phyloP scores from a whole-genome alignment of 495 filamentous ascomycete genomes.

The Oleoguttula mirabilis region DNA sequence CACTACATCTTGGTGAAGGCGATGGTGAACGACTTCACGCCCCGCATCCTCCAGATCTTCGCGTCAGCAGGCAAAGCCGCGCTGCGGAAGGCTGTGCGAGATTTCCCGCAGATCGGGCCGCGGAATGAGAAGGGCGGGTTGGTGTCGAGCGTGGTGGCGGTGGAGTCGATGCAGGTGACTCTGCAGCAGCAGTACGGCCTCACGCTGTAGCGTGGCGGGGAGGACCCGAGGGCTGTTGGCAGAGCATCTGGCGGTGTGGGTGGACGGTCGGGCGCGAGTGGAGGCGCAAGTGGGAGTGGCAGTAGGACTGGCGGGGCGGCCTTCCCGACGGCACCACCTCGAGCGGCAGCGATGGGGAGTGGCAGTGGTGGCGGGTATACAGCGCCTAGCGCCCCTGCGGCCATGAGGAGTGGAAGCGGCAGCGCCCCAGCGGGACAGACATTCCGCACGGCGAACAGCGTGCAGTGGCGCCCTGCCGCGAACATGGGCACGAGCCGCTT shows the following conservation, averaged over 20 bases:
- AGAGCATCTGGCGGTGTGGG: not conserved
- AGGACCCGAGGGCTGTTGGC: not conserved
- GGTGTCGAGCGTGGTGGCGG: constrained; percentile 6
- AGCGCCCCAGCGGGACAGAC: not conserved
- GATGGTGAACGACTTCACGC: constrained; percentile 59
- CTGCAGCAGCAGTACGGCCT: constrained; percentile 3
- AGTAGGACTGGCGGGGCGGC: too few species aligned
- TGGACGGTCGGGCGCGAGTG: too few species aligned
- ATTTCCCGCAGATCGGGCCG: constrained; percentile 48
- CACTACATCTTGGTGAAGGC: constrained; percentile 68
- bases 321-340: too few species aligned
- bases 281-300: too few species aligned
- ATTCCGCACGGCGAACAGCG: not conserved
- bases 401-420: not conserved
- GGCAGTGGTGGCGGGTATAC: not conserved
- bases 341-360: not conserved
- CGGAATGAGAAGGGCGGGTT: constrained; percentile 23
- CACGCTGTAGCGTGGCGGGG: constrained; percentile 3
- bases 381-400: not conserved
- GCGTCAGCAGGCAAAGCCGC: constrained; percentile 56
- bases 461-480: not conserved
- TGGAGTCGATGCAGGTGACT: constrained; percentile 6
- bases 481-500: too few species aligned
- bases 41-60: constrained; percentile 63
- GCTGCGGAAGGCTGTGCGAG: constrained; percentile 51